phyloP scores from a whole-genome alignment of 352 stramenopile genomes.

The Albugo laibachii region DNA sequence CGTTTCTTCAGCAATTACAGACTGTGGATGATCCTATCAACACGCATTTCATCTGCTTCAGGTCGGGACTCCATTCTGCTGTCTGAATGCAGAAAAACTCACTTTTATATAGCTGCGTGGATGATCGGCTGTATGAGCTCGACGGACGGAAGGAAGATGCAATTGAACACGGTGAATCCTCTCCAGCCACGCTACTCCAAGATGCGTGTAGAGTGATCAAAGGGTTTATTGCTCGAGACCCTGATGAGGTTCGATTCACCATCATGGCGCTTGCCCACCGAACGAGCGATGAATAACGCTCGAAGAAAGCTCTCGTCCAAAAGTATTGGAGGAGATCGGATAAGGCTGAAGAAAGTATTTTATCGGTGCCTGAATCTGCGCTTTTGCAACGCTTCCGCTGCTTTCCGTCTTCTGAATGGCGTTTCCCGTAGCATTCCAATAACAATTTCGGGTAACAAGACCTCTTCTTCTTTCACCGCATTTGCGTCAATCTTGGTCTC shows the following conservation, averaged over 20 bases:
- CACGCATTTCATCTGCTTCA: constrained; percentile 95
- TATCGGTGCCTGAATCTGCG: constrained; percentile 7
- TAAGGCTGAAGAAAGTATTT: no score
- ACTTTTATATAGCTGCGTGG: constrained; percentile 36
- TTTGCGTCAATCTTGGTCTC: no score
- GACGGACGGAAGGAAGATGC: constrained; percentile 89
- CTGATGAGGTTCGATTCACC: constrained; percentile 88
- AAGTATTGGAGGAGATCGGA: no score
- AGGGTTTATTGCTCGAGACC: constrained; percentile 88
- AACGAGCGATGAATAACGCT: constrained; percentile 8
- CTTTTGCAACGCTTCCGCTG: constrained; percentile 22
- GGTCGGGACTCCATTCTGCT: constrained; percentile 12
- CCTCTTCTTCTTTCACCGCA: no score
- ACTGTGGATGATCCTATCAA: constrained; percentile 84
- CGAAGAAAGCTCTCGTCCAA: background rate
- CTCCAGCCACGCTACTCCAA: constrained; percentile 64
- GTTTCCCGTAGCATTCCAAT: constrained; percentile 44
- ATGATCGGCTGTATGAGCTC: constrained; percentile 88
- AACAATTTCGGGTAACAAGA: constrained; percentile 11
- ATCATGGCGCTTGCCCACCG: constrained; percentile 84
- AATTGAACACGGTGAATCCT: constrained; percentile 85
- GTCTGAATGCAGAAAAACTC: background rate
- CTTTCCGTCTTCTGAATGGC: constrained; percentile 47
- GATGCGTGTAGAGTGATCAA: constrained; percentile 82
- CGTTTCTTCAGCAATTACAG: constrained; percentile 47